Evolutionary conservation across 2,329 filamentous ascomycete genomes (phyloP).

Genomic region (Phoma sp.): DNA sequence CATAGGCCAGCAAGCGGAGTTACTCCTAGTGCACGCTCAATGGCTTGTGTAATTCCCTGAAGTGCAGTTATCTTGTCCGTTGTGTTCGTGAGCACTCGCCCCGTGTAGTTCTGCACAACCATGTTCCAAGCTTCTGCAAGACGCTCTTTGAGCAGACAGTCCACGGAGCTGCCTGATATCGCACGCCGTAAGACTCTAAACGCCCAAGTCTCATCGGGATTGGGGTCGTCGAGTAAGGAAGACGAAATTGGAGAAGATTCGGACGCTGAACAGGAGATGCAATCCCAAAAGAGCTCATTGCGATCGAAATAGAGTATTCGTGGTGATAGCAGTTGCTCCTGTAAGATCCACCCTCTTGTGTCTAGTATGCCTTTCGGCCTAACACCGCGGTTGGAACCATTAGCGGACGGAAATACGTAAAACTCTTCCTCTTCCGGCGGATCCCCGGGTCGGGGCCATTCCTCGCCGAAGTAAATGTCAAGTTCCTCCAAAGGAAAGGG

Average conservation of each 20-base stretch:
- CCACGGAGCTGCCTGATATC: neutral
- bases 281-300: slow-evolving; percentile 19
- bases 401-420: neutral
- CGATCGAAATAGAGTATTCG: slow-evolving; percentile 15
- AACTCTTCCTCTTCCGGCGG: too few species aligned
- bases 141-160: neutral
- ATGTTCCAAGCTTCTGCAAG: slow-evolving; percentile 11
- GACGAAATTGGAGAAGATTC: slow-evolving; percentile 19
- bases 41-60: slow-evolving; percentile 7
- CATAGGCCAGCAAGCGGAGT: neutral
- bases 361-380: slow-evolving; percentile 13
- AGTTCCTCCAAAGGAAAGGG: neutral
- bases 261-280: slow-evolving; percentile 14
- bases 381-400: neutral
- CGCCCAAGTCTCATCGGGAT: slow-evolving; percentile 18
- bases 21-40: neutral
- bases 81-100: slow-evolving; percentile 5
- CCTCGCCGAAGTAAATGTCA: neutral
- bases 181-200: slow-evolving; percentile 14
- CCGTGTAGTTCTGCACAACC: slow-evolving; percentile 16
- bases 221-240: slow-evolving; percentile 11
- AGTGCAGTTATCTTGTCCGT: slow-evolving; percentile 16
- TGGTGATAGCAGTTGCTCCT: slow-evolving; percentile 20
- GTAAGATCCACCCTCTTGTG: slow-evolving; percentile 19
- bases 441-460: too few species aligned